Conservation (phyloP, 345 rosid genomes). For the Barbarea vulgaris region DNA sequence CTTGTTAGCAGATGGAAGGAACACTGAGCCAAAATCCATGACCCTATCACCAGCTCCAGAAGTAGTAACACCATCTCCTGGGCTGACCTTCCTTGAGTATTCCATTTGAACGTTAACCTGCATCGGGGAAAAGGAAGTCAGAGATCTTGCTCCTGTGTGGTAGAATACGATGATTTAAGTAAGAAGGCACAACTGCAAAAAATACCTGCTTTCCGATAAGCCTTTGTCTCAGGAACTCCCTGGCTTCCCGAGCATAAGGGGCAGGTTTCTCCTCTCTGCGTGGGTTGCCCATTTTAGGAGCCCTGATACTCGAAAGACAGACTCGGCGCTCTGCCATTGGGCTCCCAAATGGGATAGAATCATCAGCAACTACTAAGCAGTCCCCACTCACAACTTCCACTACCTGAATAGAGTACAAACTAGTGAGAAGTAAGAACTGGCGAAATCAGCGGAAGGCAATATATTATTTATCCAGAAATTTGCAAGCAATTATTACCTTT, state of each 20-base stretch:
- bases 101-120: constrained; percentile 97
- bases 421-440: constrained; percentile 4
- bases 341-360: constrained; percentile 80
- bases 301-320: constrained; percentile 87
- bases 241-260: constrained; percentile 91
- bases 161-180: neutral
- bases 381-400: constrained; percentile 98
- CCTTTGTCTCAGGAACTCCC: constrained; percentile 77
- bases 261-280: constrained; percentile 92
- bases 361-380: constrained; percentile 90
- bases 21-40: constrained; percentile 96
- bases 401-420: constrained; percentile 53
- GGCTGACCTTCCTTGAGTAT: constrained; percentile 75
- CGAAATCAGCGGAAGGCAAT: constrained; percentile 1
- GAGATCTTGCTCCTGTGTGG: constrained; percentile 17
- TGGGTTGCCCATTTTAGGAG: constrained; percentile 90
- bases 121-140: constrained; percentile 18
- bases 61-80: constrained; percentile 62
- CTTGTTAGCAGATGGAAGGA: constrained; percentile 62
- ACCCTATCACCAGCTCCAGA: constrained; percentile 70
- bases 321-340: constrained; percentile 85
- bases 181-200: neutral
- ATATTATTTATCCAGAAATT: neutral
- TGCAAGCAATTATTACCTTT: constrained; percentile 52
- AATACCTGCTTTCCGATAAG: constrained; percentile 80